Evolutionary conservation across 768 basidiomycete genomes (phyloP), one percentile per base, ranked within the genome.

Genomic region (Pleurotus cornucopiae): DNA sequence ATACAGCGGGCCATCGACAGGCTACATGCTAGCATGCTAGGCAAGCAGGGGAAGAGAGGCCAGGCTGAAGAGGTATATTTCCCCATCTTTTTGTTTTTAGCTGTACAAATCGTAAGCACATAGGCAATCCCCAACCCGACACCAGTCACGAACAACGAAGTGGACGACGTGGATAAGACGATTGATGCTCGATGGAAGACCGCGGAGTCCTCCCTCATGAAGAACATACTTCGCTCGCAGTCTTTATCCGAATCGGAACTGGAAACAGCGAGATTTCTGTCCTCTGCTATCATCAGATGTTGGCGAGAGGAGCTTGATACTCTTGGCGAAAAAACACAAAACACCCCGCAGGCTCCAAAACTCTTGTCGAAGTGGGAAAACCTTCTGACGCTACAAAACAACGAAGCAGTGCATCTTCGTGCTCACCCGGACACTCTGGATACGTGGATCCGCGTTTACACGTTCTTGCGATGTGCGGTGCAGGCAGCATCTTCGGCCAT

Each of bases 211-310:
- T 57, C 65, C 49, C 61, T 66, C 58, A 18, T 63, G 58, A 58
- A 60, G 47, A 56, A 66, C 21, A 40, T 66, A 58, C 46, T 59
- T 55, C 30, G 58, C 18, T 38, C 61, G 67, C 57, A 71, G 56
- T 58, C 62, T 11, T 66, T 85, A 45, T 72, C 75, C 37, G 82
- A 83, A 45, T 70, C 79, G 61, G 84, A 85, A 64, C 65, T 83
- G 16, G 83, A 85, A 60, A 80, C 75, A n/a, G 79, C 76, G 49
- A 78, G 80, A 41, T 84, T 76, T 62, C 68, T 83, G n/a, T 68
- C 78, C 14, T 78, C 76, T 30, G 82, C 75, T 1, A 69, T 85
- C 20, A 66, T 84, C 25, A 70, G 71, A 48, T 75, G 76, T 60
- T 72, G 76, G 60, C 54, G 68, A 37, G 74, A 78, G 46, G 69